Conservation (phyloP, 306 rosid species). For the Pyrus betulifolia region DNA sequence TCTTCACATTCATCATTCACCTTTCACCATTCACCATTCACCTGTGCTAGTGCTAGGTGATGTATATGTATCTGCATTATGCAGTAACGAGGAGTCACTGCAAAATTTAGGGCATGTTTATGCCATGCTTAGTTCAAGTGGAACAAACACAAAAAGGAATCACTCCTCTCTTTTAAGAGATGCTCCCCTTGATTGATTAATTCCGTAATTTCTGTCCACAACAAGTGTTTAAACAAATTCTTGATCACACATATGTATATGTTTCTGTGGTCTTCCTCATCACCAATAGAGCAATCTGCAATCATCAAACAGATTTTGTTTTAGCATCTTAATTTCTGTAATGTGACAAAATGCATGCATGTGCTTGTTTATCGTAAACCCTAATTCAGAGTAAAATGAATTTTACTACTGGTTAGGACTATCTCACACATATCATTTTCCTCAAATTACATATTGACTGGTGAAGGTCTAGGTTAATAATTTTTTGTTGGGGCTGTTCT, state of each 20-base stretch:
- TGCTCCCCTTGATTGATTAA: not conserved
- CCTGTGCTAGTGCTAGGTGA: not conserved
- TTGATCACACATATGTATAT: not conserved
- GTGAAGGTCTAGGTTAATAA: not conserved
- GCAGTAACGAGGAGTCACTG: not conserved
- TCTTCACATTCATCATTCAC: not conserved
- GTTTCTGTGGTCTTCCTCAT: constrained; percentile 3
- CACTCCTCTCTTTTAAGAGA: constrained; percentile 23
- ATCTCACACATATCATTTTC: not conserved
- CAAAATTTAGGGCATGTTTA: constrained; percentile 23
- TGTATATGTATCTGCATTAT: no score
- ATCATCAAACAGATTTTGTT: constrained; percentile 1
- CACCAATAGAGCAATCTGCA: constrained; percentile 18
- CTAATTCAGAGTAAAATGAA: no score
- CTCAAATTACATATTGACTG: not conserved
- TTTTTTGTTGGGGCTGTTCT: not conserved
- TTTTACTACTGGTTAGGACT: no score
- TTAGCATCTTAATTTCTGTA: not conserved
- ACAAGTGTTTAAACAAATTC: not conserved
- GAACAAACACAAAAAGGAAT: constrained; percentile 20
- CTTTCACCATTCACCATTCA: not conserved
- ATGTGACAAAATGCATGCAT: not conserved
- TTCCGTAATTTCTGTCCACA: no score
- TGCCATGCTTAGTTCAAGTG: constrained; percentile 3
- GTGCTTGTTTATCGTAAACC: not conserved